A percentile compares a stretch with the other conserved stretches of the same genome.
Conservation (phyloP, 805 yeast species). For the Komagataella ulmi region DNA sequence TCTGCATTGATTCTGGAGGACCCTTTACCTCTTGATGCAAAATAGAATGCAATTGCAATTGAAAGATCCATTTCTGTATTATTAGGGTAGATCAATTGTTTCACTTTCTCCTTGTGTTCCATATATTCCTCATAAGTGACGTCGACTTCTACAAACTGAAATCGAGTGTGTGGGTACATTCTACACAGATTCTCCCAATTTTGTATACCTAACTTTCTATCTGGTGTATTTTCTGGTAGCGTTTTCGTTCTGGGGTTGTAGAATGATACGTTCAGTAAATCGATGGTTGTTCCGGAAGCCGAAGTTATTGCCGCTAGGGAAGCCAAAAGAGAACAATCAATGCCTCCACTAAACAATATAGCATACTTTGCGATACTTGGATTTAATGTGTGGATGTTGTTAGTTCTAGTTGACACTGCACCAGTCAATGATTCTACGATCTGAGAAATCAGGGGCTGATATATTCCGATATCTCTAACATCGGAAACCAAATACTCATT, state of each 20-base stretch:
- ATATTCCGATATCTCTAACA: background rate
- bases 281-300: conserved; percentile 28
- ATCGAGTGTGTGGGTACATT: conserved; percentile 25
- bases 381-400: conserved; percentile 46
- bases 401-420: conserved; percentile 37
- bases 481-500: conserved; percentile 6
- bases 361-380: conserved; percentile 28
- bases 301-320: conserved; percentile 28
- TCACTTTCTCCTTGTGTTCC: conserved; percentile 34
- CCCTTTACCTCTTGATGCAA: conserved; percentile 61
- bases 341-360: conserved; percentile 84
- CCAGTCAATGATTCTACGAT: conserved; percentile 13
- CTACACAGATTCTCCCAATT: conserved; percentile 41
- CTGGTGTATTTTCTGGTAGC: conserved; percentile 64
- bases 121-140: conserved; percentile 60
- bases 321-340: conserved; percentile 82
- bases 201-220: conserved; percentile 57
- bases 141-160: conserved; percentile 55
- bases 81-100: conserved; percentile 65
- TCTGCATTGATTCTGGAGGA: conserved; percentile 2
- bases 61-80: conserved; percentile 91
- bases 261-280: conserved; percentile 85
- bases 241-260: conserved; percentile 72
- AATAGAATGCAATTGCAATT: conserved; percentile 90
- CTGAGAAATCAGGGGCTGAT: conserved; percentile 8